A percentile compares a stretch with the other conserved stretches of the same genome.
Evolutionary conservation across 768 basidiomycete species (phyloP).

Genomic region (Rhizopogon roseolus): DNA sequence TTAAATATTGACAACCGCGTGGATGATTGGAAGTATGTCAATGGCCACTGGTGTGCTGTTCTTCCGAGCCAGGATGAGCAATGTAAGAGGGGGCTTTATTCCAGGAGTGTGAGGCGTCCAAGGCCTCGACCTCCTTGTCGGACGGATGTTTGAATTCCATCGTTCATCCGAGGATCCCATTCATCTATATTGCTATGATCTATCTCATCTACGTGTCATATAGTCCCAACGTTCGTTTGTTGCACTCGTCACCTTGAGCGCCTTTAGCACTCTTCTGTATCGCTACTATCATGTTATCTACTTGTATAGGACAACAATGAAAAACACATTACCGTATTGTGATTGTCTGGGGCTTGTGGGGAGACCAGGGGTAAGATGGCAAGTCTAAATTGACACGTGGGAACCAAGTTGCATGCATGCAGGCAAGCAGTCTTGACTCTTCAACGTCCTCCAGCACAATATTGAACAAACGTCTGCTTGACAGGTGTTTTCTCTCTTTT

Average conservation of each 20-base stretch:
- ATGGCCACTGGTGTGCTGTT: constrained; percentile 52
- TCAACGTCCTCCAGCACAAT: too few species aligned
- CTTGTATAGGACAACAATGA: not conserved
- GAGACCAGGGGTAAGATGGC: not conserved
- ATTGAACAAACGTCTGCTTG: not conserved
- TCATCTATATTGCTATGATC: too few species aligned
- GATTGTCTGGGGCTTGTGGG: not conserved
- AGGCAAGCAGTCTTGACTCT: too few species aligned
- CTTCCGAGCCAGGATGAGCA: constrained; percentile 46
- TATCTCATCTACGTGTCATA: too few species aligned
- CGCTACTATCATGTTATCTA: constrained; percentile 1
- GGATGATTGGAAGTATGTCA: constrained; percentile 41
- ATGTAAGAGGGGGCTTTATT: constrained; percentile 37
- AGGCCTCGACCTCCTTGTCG: not conserved
- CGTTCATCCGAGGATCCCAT: not conserved
- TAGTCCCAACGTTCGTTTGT: not conserved
- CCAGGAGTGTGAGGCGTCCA: constrained; percentile 17
- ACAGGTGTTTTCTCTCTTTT: not conserved
- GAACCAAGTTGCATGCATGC: not conserved
- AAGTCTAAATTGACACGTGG: not conserved
- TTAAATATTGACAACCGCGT: constrained; percentile 21
- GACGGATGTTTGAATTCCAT: not conserved
- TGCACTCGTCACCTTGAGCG: not conserved
- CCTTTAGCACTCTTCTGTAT: not conserved
- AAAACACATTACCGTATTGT: too few species aligned